Evolutionary conservation across 2,329 filamentous ascomycete genomes (phyloP).

Genomic region (Zymoseptoria tritici): DNA sequence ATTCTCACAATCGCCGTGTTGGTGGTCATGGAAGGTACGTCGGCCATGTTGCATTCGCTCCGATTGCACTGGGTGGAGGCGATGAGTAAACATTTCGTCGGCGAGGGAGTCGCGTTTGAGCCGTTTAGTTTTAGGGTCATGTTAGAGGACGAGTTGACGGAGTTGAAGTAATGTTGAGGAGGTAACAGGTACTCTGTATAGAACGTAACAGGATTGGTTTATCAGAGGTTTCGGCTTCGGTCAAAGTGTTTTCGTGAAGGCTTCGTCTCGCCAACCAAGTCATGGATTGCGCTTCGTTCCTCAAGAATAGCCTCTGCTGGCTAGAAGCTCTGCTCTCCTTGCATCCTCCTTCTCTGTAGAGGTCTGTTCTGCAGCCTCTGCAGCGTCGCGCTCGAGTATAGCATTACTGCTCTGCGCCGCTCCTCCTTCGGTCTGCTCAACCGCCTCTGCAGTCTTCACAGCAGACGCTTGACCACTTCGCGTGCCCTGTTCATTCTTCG

Average conservation of each 20-base stretch:
- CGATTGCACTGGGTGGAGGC: conserved; percentile 95
- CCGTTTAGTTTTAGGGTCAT: conserved; percentile 82
- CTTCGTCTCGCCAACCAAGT: background rate
- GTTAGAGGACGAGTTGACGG: conserved; percentile 65
- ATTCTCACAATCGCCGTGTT: conserved; percentile 70
- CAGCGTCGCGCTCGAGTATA: background rate
- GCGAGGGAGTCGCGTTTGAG: conserved; percentile 71
- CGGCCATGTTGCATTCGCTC: conserved; percentile 88
- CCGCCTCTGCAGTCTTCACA: background rate
- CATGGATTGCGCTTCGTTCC: background rate
- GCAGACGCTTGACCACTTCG: background rate
- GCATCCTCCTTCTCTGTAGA: background rate
- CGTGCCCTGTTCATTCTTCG: background rate
- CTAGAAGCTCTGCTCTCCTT: background rate
- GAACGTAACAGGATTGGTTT: background rate
- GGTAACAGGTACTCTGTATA: background rate
- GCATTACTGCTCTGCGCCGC: background rate
- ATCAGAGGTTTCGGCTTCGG: background rate
- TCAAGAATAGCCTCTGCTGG: background rate
- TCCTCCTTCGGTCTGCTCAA: background rate
- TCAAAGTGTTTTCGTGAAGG: too few species aligned
- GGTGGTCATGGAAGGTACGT: conserved; percentile 92
- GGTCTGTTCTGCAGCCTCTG: background rate
- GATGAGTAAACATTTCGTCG: conserved; percentile 95
- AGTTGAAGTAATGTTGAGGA: conserved; percentile 25